These are phyloP conservation scores for Urtica urens DNA, from an alignment of 306 rosid species.

Conservation along the genomic window DNA sequence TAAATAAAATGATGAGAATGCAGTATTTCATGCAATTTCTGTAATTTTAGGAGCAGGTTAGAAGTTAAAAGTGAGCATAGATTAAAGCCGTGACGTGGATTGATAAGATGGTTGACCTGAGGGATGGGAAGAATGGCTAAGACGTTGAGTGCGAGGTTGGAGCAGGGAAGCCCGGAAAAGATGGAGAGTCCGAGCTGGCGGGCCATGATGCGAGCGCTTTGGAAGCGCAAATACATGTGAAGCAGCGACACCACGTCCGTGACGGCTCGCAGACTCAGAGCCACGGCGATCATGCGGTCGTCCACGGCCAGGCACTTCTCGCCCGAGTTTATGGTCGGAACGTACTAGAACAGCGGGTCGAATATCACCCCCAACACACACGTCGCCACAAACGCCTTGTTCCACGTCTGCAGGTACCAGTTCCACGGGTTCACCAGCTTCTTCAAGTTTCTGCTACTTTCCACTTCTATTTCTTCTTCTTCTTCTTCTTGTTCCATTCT, in stretches of 20 bases:
- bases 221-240: constrained; percentile 4
- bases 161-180: background rate
- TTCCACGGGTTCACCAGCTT: background rate
- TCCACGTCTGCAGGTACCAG: constrained; percentile 4
- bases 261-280: background rate
- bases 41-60: no score
- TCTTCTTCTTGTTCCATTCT: no score
- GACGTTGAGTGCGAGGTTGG: constrained; percentile 13
- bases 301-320: constrained; percentile 11
- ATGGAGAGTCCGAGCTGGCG: background rate
- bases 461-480: no score
- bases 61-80: no score
- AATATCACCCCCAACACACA: constrained; percentile 8
- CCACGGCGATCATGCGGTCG: background rate
- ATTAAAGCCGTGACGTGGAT: no score
- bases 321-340: constrained; percentile 4
- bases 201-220: background rate
- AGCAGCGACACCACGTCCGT: background rate
- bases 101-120: no score
- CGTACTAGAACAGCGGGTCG: constrained; percentile 22
- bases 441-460: background rate
- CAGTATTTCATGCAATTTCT: no score
- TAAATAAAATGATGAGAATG: no score
- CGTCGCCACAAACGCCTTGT: constrained; percentile 12
- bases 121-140: constrained; percentile 32